Conservation (phyloP, 345 rosid genomes). For the Bruguiera gymnorhiza region DNA sequence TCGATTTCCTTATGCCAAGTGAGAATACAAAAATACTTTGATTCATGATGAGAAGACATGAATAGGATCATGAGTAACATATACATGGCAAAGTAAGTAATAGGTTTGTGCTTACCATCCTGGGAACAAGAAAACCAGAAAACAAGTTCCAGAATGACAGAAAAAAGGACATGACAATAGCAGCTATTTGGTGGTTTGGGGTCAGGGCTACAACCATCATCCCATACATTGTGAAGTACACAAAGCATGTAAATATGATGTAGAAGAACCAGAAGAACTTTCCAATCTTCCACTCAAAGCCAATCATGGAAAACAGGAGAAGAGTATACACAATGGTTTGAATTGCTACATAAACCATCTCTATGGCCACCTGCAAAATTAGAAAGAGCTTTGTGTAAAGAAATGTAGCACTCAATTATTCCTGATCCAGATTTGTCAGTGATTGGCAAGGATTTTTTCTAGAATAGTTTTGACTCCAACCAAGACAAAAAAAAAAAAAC, state of each 20-base stretch:
- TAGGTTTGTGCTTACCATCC: slow-evolving; percentile 42
- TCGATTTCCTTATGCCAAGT: background rate
- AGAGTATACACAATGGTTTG: slow-evolving; percentile 52
- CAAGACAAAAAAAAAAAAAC: background rate
- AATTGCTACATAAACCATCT: slow-evolving; percentile 48
- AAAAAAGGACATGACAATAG: slow-evolving; percentile 77
- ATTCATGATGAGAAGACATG: background rate
- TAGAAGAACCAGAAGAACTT: slow-evolving; percentile 63
- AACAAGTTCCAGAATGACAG: slow-evolving; percentile 83
- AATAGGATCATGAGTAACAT: too few species aligned
- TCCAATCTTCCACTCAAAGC: slow-evolving; percentile 51
- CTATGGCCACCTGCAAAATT: slow-evolving; percentile 59
- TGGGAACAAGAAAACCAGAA: slow-evolving; percentile 69
- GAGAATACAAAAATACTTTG: background rate
- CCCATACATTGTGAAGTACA: slow-evolving; percentile 70
- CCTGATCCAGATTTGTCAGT: background rate
- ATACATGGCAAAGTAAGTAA: background rate
- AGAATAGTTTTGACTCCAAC: background rate
- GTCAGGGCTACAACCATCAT: slow-evolving; percentile 81
- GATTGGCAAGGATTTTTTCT: background rate
- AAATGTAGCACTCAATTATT: background rate
- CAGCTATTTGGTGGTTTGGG: slow-evolving; percentile 65
- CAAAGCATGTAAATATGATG: slow-evolving; percentile 54
- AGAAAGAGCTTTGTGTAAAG: background rate
- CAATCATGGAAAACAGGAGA: slow-evolving; percentile 72